Percentiles rank a stretch among this genome's conserved stretches.
These are phyloP conservation scores for Kurtzmaniella quercitrusa DNA, from an alignment of 1,139 yeast species.

Conservation along the genomic window DNA sequence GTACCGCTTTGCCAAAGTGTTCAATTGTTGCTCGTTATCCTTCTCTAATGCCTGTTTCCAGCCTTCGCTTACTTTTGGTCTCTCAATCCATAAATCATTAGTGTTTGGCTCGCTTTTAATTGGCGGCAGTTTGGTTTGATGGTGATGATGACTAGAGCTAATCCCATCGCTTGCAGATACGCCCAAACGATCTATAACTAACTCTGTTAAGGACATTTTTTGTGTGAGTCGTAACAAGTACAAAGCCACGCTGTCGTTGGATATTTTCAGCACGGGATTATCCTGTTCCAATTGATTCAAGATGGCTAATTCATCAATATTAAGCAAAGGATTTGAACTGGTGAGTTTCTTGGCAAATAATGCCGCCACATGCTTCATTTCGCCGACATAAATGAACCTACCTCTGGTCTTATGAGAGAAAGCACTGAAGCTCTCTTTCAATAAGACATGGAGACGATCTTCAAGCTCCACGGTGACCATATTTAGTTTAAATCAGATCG, in stretches of 20 bases:
- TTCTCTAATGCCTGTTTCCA: background rate
- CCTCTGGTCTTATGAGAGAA: conserved; percentile 6
- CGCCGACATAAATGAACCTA: conserved; percentile 25
- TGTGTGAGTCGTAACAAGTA: background rate
- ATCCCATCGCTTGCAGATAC: background rate
- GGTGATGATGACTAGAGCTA: too few species aligned
- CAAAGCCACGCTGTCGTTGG: background rate
- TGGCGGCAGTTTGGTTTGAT: too few species aligned
- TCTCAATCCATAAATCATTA: background rate
- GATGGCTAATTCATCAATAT: background rate
- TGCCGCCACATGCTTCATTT: conserved; percentile 18
- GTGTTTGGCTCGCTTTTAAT: too few species aligned
- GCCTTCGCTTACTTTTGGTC: background rate
- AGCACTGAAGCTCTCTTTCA: conserved; percentile 28
- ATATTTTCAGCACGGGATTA: background rate
- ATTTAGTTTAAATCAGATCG: background rate
- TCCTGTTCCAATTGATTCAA: background rate
- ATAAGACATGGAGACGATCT: conserved; percentile 6
- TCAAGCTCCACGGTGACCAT: conserved; percentile 1
- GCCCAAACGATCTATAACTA: background rate
- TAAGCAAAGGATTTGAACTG: background rate
- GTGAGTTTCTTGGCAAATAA: background rate
- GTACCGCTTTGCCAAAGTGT: background rate
- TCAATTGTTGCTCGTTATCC: background rate
- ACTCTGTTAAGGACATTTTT: background rate